These are phyloP conservation scores for Urochloa ruziziensis DNA, from an alignment of 176 grass and related monocot genomes.

Conservation along the genomic window DNA sequence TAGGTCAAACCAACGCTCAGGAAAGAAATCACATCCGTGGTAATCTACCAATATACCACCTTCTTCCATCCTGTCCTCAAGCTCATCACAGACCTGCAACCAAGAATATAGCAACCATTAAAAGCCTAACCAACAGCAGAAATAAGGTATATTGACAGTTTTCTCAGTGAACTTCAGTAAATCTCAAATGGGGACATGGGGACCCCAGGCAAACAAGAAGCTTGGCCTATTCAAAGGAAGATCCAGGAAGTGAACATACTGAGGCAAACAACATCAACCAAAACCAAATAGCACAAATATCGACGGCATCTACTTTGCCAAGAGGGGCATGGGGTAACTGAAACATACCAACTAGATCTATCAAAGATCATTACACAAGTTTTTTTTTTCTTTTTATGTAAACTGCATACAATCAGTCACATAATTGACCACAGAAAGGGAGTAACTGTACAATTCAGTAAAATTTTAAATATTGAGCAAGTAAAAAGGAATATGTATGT, in stretches of 20 bases:
- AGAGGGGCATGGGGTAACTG: not conserved
- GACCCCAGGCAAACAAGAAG: not conserved
- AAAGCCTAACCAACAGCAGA: not conserved
- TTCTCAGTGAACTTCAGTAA: not conserved
- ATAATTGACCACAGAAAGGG: not conserved
- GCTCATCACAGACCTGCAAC: slow-evolving; percentile 83
- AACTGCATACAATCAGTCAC: not conserved
- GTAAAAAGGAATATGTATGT: not conserved
- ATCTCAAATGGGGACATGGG: not conserved
- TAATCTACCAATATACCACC: slow-evolving; percentile 93
- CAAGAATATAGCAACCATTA: not conserved
- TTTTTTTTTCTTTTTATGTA: not conserved
- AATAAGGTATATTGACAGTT: not conserved
- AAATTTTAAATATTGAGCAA: not conserved
- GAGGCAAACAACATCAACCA: not conserved
- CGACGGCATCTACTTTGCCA: too few relatives aligned
- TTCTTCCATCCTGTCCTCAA: slow-evolving; percentile 87
- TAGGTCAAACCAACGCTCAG: slow-evolving; percentile 92
- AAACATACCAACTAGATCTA: not conserved
- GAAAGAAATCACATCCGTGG: slow-evolving; percentile 95
- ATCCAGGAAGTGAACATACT: not conserved
- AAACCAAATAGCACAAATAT: too few relatives aligned
- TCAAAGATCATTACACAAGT: not conserved
- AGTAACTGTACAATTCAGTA: not conserved
- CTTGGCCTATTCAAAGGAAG: not conserved